Base-by-base conservation (phyloP, 257 asterid genomes). In the Nicotiana paniculata region DNA sequence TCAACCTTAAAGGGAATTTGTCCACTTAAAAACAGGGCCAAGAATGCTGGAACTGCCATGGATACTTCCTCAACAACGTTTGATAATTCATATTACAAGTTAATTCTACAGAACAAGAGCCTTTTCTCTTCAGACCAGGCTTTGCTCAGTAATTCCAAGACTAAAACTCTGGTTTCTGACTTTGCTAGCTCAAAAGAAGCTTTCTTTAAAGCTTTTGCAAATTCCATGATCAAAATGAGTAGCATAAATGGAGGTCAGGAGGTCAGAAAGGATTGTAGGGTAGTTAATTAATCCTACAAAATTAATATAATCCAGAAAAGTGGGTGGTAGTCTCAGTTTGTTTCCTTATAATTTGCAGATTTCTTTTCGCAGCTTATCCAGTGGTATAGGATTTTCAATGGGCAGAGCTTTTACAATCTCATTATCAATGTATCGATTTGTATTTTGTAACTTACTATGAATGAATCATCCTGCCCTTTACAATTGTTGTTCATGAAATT, bases 211-310 rank as follows among this genome's bases (percentile, higher is more conserved):
- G 96, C 94, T 3, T 95, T 95, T 85, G 88, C 85, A 3, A 86
- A 88, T 30, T 93, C 98, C 37, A 91, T 95, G 93, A 92, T 91
- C 89, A 95, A 93, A 90, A 88, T 95, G 97, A 93, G 97, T 88
- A 93, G 97, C 90, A 84, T 93, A 24, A 91, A 89, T 69, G 95
- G 97, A 66, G 98, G 98, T 4, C 90, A 90, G 33, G 98, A 91
- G 80, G 85, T 95, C 83, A 89, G 97, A 82, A 93, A 76, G 86
- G 91, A 92, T 77, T 95, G 98, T 72, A 87, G 93, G 90, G 80
- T 92, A 74, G 92, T 87, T 11, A 95, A 83, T 26, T 48, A 58
- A 80, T 79, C 61, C 51, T 51, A 3, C 54, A 2, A 48, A 74
- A 26, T 51, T 48, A 48, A 0, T 12, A 26, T 74, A 74, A 74